Evolutionary conservation across 1,139 yeast genomes (phyloP).

Genomic region (Blastobotrys illinoisensis): DNA sequence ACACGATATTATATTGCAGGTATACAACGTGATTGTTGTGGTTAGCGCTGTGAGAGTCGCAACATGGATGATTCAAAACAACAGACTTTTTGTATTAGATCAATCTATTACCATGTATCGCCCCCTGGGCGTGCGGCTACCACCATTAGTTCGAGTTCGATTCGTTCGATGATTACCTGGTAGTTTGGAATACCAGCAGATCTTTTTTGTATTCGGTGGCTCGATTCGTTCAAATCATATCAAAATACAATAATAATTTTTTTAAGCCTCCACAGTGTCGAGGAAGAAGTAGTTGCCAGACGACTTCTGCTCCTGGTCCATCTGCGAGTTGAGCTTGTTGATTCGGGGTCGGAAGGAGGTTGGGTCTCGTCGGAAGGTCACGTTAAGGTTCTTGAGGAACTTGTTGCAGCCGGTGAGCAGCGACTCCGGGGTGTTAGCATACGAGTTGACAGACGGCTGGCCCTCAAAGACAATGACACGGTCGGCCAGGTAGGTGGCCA

Average conservation of each 20-base stretch:
- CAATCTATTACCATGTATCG: background rate
- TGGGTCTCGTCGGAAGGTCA: constrained; percentile 98
- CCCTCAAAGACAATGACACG: constrained; percentile 98
- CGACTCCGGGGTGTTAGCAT: constrained; percentile 84
- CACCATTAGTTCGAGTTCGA: too few relatives aligned
- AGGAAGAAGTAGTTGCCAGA: constrained; percentile 93
- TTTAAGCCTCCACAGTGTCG: constrained; percentile 40
- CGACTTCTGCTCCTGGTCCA: constrained; percentile 95
- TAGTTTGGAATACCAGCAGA: too few relatives aligned
- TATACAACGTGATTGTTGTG: too few relatives aligned
- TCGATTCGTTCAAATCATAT: background rate
- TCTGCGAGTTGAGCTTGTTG: constrained; percentile 93
- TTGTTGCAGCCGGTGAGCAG: constrained; percentile 94
- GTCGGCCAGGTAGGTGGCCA: constrained; percentile 99
- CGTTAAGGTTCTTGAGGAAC: constrained; percentile 93
- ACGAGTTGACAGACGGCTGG: constrained; percentile 74
- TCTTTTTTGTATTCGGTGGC: too few relatives aligned
- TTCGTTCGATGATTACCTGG: background rate
- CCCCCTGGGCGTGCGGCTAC: background rate
- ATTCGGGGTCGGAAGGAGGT: constrained; percentile 97
- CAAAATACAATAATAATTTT: background rate
- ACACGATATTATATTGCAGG: too few relatives aligned
- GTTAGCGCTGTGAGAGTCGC: too few relatives aligned
- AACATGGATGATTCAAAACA: background rate
- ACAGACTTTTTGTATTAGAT: background rate